Percentiles rank a stretch among this genome's conserved stretches.
Conservation (phyloP, 1,139 yeast genomes). For the Yamadazyma trypodendri region DNA sequence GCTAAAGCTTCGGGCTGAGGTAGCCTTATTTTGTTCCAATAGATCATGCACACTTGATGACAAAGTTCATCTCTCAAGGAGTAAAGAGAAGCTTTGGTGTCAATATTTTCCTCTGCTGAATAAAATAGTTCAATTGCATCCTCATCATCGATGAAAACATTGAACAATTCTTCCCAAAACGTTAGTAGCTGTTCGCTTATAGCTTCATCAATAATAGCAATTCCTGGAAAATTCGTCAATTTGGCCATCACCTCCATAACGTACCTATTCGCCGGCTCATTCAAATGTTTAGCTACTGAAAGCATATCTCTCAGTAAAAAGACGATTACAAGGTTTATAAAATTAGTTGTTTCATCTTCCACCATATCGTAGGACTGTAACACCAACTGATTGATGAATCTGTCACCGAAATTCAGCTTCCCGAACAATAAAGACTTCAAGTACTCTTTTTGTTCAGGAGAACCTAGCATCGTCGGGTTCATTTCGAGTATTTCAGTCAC, state of each 20-base stretch:
- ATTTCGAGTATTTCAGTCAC: constrained; percentile 48
- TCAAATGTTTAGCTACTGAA: constrained; percentile 45
- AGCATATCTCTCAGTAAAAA: constrained; percentile 54
- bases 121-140: constrained; percentile 37
- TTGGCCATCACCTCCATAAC: constrained; percentile 52
- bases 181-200: constrained; percentile 67
- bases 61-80: constrained; percentile 37
- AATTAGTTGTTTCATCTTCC: constrained; percentile 44
- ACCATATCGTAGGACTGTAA: constrained; percentile 29
- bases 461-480: constrained; percentile 39
- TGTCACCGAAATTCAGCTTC: constrained; percentile 35
- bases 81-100: constrained; percentile 20
- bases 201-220: constrained; percentile 65
- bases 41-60: constrained; percentile 47
- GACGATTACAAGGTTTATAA: constrained; percentile 51
- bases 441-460: constrained; percentile 18
- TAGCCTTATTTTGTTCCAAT: constrained; percentile 61
- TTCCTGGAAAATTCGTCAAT: constrained; percentile 59
- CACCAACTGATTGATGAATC: constrained; percentile 26
- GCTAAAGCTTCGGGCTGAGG: constrained; percentile 13
- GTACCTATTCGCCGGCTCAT: constrained; percentile 34
- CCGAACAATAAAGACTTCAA: constrained; percentile 40
- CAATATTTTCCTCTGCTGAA: constrained; percentile 4
- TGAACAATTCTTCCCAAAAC: constrained; percentile 80
- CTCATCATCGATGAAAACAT: constrained; percentile 57